Evolutionary conservation across 257 asterid genomes (phyloP).

Genomic region (Capsicum chinense): DNA sequence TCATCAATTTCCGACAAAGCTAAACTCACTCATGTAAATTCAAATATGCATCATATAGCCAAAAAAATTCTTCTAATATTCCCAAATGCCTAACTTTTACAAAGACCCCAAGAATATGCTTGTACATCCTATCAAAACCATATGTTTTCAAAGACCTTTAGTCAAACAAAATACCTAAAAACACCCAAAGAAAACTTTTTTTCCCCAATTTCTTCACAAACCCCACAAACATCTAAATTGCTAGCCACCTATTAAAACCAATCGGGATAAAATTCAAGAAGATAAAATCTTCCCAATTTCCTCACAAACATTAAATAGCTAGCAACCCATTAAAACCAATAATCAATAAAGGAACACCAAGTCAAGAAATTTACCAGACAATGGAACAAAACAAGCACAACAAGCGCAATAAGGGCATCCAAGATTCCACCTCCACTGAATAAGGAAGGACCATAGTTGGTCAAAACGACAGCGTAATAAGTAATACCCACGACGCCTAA

Average conservation of each 20-base stretch:
- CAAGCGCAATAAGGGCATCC: slow-evolving; percentile 64
- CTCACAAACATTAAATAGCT: background rate
- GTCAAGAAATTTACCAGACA: slow-evolving; percentile 60
- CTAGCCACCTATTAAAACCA: too few species aligned
- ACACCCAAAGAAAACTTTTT: background rate
- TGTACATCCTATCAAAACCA: background rate
- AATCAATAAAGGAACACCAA: background rate
- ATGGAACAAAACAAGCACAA: slow-evolving; percentile 77
- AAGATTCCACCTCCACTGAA: slow-evolving; percentile 60
- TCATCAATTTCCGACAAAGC: slow-evolving; percentile 8
- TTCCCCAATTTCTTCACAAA: too few species aligned
- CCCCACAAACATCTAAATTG: too few species aligned
- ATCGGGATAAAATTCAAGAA: too few species aligned
- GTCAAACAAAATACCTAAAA: background rate
- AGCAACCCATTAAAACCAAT: background rate
- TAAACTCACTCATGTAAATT: background rate
- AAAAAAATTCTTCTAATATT: background rate
- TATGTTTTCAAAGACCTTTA: background rate
- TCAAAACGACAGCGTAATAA: slow-evolving; percentile 86
- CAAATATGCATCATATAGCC: background rate
- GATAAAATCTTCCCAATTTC: background rate
- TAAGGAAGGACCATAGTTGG: slow-evolving; percentile 84
- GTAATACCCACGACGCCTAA: slow-evolving; percentile 93
- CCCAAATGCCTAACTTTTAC: background rate
- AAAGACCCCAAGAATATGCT: slow-evolving; percentile 18